Base-by-base conservation (phyloP, 1,284 basidiomycete species). In the Ustilago curta region DNA sequence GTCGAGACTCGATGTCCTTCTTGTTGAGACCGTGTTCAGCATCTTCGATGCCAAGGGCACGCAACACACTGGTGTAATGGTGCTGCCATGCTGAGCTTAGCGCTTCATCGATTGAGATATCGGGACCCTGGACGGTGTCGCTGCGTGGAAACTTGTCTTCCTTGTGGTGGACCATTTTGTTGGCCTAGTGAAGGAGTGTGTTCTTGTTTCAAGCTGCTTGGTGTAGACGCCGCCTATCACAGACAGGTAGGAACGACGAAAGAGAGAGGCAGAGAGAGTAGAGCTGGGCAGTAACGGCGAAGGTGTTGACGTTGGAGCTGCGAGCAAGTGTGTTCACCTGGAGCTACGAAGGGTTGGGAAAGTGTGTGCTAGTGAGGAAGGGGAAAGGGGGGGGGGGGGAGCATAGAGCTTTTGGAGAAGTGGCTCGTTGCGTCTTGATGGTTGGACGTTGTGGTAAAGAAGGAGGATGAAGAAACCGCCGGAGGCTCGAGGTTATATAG, bases 1-100 rank as follows among this genome's bases (percentile, higher is more conserved):
- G 61, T 39, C 77, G 73, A 18, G 65, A 27, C 45, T 71, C 69
- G 40, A 78, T 70, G 31, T 78, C 77, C 9, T 61, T 55, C 44
- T 74, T 67, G 50, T 71, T 67, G 39, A 80, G 78, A 50, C 78
- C 78, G 37, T 78, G 73, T 31, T 76, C 65, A 11, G 69, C n/a
- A 48, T 76, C 69, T 25, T 76, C 58, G 35, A 76, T 57, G 49
- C 73, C 73, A 27, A 76, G 65, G 21, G 69, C 69, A 19, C 60
- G 55, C 45, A 71, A 19, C n/a, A 76, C 73, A 40, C 66, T 69
- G 42, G 71, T 74, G 59, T 74, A 59, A 59, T 74, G 71, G 49
- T 69, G 66, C 48, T 74, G 65, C 71, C 71, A 74, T 29, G 71
- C 66, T 48, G 49, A 50, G 9, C 19, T 39, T 51, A 74, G 62